Percentiles rank a stretch among this genome's conserved stretches.
Evolutionary conservation across 179 eudicot genomes (phyloP).

Genomic region (Silene noctiflora): DNA sequence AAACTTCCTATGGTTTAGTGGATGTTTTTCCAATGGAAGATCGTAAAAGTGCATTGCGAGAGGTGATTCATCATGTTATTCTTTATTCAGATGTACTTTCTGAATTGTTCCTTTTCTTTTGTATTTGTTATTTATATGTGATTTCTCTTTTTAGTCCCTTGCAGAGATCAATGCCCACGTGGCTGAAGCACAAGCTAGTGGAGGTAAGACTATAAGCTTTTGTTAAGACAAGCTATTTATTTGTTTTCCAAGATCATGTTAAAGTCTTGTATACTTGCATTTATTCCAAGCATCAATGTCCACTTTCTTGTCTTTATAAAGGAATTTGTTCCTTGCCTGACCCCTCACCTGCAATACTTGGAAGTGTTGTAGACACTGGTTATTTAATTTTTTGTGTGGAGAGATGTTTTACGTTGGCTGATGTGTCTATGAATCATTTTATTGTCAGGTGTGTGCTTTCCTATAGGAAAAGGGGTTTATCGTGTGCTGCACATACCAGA

Average conservation of each 20-base stretch:
- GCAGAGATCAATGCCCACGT: conserved; percentile 77
- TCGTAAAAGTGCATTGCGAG: conserved; percentile 88
- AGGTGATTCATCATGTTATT: conserved; percentile 47
- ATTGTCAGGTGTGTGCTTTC: conserved; percentile 79
- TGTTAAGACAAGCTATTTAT: neutral
- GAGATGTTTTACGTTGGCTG: conserved; percentile 1
- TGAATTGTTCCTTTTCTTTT: conserved; percentile 10
- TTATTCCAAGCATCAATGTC: neutral
- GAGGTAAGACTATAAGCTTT: conserved; percentile 52
- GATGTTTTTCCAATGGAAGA: conserved; percentile 95
- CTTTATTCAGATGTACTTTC: neutral
- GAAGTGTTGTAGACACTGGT: neutral
- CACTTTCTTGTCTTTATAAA: neutral
- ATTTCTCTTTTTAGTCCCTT: conserved; percentile 67
- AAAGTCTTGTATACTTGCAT: neutral
- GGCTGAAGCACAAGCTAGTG: conserved; percentile 73
- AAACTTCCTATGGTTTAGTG: conserved; percentile 90
- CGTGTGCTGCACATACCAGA: conserved; percentile 89
- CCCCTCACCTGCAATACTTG: neutral
- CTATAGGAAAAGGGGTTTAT: conserved; percentile 87
- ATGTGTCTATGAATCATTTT: neutral
- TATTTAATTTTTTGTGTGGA: neutral
- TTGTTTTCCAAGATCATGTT: neutral
- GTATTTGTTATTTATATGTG: conserved; percentile 21
- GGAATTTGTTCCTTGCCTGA: neutral